Base-by-base conservation (phyloP, 345 rosid species). In the Arabidopsis arenosa region DNA sequence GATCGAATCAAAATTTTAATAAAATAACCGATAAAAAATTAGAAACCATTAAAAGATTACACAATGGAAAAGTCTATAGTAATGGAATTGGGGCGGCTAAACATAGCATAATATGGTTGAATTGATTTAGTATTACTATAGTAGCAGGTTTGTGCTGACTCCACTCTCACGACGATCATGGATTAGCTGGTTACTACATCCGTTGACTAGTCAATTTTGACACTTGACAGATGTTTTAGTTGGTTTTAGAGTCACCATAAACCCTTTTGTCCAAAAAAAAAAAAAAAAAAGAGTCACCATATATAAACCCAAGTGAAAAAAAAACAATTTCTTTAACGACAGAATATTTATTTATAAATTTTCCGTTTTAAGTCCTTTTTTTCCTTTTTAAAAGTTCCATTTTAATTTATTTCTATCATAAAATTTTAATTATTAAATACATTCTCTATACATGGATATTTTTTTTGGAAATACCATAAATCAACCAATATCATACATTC, bases 201-300 rank as follows among this genome's bases (percentile, higher is more conserved):
- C 54, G 14, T 56, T 65, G 72, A 66, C 66, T 56, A 56, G 63
- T 73, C 77, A 43, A 74, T 41, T 56, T 66, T 47, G 23, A 18
- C 21, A 18, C 21, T 18, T 18, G 21, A 66, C 66, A 66, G 9
- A 45, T 36, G 55, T 63, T 43, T 32, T 44, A 53, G 61, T 54
- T 63, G 54, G 44, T 54, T 53, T 4, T 28, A 30, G n/a, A 11
- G 39, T 48, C 40, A 28, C 40, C 49, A 18, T 18, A 18, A 18
- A 18, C 21, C 21, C 21, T 18, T 18, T 18, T 18, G 21, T 18
- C 21, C 21, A 18, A 18, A 0, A 18, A 18, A 18, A 18, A 18
- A 18, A 18, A 18, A 18, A 18, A 18, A 18, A 18, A 18, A 18
- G 21, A 18, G 21, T 18, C 21, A 18, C 21, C 21, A 18, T n/a